Evolutionary conservation across 164 flowering plant species (phyloP).

Genomic region (Chimonanthus salicifolius): DNA sequence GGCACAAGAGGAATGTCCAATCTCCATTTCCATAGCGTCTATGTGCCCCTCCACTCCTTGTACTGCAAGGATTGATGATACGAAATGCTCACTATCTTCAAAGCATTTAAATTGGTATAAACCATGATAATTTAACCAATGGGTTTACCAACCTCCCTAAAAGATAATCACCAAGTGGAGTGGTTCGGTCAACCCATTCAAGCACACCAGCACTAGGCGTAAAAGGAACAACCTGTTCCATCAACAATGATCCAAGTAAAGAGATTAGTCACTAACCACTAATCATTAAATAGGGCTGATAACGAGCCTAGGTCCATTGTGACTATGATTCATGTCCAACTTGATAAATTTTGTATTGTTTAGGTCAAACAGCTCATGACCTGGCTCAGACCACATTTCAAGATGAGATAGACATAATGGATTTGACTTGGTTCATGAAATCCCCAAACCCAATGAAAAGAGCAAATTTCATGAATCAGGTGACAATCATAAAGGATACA

Average conservation of each 20-base stretch:
- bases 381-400: too few species aligned
- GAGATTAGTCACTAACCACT: neutral
- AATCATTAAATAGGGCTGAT: neutral
- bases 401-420: too few species aligned
- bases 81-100: neutral
- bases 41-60: conserved; percentile 92
- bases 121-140: too few species aligned
- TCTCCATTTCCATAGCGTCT: conserved; percentile 87
- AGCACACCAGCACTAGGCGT: conserved; percentile 99
- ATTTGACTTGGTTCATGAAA: too few species aligned
- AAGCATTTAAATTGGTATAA: neutral
- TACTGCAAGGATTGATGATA: conserved; percentile 33
- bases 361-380: too few species aligned
- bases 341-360: too few species aligned
- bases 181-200: conserved; percentile 97
- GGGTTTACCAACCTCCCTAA: conserved; percentile 71
- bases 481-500: too few species aligned
- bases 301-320: neutral
- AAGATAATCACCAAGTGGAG: conserved; percentile 96
- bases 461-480: too few species aligned
- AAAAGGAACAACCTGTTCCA: conserved; percentile 88
- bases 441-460: too few species aligned
- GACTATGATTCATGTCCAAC: too few species aligned
- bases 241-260: conserved; percentile 2
- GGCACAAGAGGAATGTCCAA: conserved; percentile 73